Evolutionary conservation across 2,329 filamentous ascomycete genomes (phyloP).

Genomic region (Aspergillus spinulosporus): DNA sequence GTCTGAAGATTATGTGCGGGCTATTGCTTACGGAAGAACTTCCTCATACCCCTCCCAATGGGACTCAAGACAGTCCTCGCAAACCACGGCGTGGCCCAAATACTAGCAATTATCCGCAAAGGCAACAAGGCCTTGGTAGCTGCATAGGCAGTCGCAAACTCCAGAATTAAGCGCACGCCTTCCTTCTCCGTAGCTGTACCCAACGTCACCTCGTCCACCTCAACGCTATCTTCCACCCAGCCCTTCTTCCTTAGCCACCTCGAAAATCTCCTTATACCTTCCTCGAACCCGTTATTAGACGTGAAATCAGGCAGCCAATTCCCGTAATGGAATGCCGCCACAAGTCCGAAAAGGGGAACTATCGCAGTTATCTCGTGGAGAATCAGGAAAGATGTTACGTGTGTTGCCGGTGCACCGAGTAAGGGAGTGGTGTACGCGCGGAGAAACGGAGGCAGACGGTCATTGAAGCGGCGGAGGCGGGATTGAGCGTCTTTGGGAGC

Average conservation of each 20-base stretch:
- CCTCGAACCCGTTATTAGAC: constrained; percentile 43
- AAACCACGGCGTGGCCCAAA: constrained; percentile 93
- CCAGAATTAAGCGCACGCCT: constrained; percentile 58
- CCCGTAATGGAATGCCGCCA: constrained; percentile 76
- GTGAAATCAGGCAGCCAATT: constrained; percentile 65
- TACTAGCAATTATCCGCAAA: constrained; percentile 70
- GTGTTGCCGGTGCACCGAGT: constrained; percentile 73
- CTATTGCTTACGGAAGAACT: constrained; percentile 39
- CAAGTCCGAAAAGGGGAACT: constrained; percentile 72
- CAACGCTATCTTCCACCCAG: constrained; percentile 64
- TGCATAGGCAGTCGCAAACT: constrained; percentile 85
- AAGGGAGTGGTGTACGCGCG: constrained; percentile 70
- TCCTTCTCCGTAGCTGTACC: constrained; percentile 33
- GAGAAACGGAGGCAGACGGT: constrained; percentile 64
- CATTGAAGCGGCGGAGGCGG: constrained; percentile 39
- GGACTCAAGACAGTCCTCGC: constrained; percentile 64
- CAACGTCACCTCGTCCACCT: constrained; percentile 34
- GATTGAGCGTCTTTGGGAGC: constrained; percentile 29
- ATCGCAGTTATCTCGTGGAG: constrained; percentile 91
- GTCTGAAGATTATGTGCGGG: no score
- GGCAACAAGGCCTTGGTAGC: constrained; percentile 85
- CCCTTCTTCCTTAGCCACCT: constrained; percentile 74
- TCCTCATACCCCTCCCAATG: constrained; percentile 41
- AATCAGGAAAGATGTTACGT: constrained; percentile 81
- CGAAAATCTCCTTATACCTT: constrained; percentile 73